These are phyloP conservation scores for Hyphodiscus hymeniophilus DNA, from an alignment of 495 filamentous ascomycete genomes.

Conservation along the genomic window DNA sequence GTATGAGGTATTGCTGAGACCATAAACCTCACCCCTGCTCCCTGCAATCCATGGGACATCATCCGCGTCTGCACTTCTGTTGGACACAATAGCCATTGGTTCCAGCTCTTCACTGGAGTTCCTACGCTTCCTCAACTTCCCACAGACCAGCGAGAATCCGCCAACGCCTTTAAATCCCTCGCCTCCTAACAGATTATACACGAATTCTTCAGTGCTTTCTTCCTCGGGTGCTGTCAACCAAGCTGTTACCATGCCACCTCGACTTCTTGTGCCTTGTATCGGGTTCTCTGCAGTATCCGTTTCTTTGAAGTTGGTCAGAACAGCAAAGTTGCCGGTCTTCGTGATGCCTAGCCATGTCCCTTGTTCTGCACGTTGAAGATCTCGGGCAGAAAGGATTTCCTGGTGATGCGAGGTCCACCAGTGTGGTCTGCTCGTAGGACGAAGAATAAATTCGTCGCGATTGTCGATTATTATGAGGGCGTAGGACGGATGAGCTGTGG, in stretches of 20 bases:
- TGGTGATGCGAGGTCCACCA: slow-evolving; percentile 60
- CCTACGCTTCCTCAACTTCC: slow-evolving; percentile 49
- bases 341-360: slow-evolving; percentile 97
- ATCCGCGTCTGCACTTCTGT: slow-evolving; percentile 60
- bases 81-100: slow-evolving; percentile 79
- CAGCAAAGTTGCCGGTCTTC: slow-evolving; percentile 71
- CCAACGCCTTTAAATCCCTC: slow-evolving; percentile 69
- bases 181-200: slow-evolving; percentile 55
- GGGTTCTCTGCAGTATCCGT: slow-evolving; percentile 46
- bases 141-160: slow-evolving; percentile 89
- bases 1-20: slow-evolving; percentile 80
- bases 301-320: slow-evolving; percentile 93
- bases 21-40: slow-evolving; percentile 55
- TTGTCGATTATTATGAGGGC: slow-evolving; percentile 87
- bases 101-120: slow-evolving; percentile 37
- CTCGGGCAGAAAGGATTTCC: slow-evolving; percentile 41
- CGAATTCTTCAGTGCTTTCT: slow-evolving; percentile 53
- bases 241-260: slow-evolving; percentile 79
- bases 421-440: slow-evolving; percentile 72
- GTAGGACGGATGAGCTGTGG: slow-evolving; percentile 86
- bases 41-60: slow-evolving; percentile 63
- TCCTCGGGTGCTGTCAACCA: slow-evolving; percentile 55
- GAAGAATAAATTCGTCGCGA: slow-evolving; percentile 88
- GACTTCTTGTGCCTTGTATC: slow-evolving; percentile 52
- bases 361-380: slow-evolving; percentile 42